phyloP scores from a whole-genome alignment of 495 filamentous ascomycete genomes.

The Podospora fimiseda region DNA sequence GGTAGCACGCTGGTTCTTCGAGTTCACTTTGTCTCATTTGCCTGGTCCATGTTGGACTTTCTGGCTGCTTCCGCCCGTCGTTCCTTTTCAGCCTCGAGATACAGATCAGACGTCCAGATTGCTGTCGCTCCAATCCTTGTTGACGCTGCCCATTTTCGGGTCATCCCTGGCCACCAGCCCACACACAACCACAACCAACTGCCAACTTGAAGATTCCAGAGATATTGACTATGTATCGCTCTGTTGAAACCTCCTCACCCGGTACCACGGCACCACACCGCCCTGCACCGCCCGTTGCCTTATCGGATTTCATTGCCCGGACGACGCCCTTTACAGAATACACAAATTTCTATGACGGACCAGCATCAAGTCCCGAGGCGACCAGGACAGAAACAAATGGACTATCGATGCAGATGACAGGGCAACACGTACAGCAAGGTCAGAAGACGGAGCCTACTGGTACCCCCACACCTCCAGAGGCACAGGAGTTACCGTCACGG shows the following conservation, averaged over 20 bases:
- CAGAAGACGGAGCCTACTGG: not conserved
- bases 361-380: not conserved
- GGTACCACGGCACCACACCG: constrained; percentile 12
- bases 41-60: too few relatives aligned
- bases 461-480: not conserved
- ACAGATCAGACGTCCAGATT: too few relatives aligned
- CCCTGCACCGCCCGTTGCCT: constrained; percentile 17
- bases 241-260: constrained; percentile 10
- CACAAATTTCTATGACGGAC: constrained; percentile 13
- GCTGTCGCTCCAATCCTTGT: not conserved
- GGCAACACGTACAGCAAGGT: not conserved
- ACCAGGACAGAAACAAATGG: not conserved
- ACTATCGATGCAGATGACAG: not conserved
- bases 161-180: not conserved
- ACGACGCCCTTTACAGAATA: constrained; percentile 13
- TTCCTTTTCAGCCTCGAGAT: not conserved
- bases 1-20: not conserved
- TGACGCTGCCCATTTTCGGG: not conserved
- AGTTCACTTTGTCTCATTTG: too few relatives aligned
- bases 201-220: not conserved
- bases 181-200: not conserved
- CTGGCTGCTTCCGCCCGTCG: not conserved
- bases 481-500: not conserved
- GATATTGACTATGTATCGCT: constrained; percentile 18
- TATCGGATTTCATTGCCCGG: constrained; percentile 23